Percentiles rank a stretch among this genome's conserved stretches.
phyloP scores from a whole-genome alignment of 331 rosid species.

The Quercus phellos region DNA sequence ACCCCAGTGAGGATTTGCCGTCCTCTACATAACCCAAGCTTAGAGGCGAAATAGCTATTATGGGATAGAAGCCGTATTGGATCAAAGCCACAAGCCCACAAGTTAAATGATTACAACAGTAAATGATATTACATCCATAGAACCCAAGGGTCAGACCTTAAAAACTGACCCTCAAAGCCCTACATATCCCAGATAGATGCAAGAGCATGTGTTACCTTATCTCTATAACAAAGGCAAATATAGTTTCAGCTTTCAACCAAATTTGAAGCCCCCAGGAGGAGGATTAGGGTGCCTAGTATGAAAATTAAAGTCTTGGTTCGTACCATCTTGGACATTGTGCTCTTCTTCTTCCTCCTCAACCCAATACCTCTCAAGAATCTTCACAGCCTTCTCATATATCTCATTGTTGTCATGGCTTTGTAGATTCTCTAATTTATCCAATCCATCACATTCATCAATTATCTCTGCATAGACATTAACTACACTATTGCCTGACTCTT shows the following conservation, averaged over 20 bases:
- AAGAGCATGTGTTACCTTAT: too few species aligned
- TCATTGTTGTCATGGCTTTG: slow-evolving; percentile 64
- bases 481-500: slow-evolving; percentile 49
- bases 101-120: too few species aligned
- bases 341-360: slow-evolving; percentile 58
- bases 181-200: too few species aligned
- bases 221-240: too few species aligned
- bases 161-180: too few species aligned
- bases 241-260: slow-evolving; percentile 18
- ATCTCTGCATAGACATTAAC: slow-evolving; percentile 43
- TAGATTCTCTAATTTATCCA: slow-evolving; percentile 53
- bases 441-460: slow-evolving; percentile 51
- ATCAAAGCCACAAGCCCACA: too few species aligned
- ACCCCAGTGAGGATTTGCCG: too few species aligned
- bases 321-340: slow-evolving; percentile 35
- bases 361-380: slow-evolving; percentile 70
- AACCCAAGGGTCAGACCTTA: too few species aligned
- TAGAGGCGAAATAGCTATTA: too few species aligned
- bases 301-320: slow-evolving; percentile 36
- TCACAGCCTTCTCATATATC: slow-evolving; percentile 20
- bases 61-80: too few species aligned
- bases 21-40: too few species aligned
- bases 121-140: too few species aligned
- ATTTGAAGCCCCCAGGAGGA: slow-evolving; percentile 57
- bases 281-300: slow-evolving; percentile 43